A percentile compares a stretch with the other conserved stretches of the same genome.
These are phyloP conservation scores for Blastocystis sp. DNA, from an alignment of 352 stramenopile genomes.

Conservation along the genomic window DNA sequence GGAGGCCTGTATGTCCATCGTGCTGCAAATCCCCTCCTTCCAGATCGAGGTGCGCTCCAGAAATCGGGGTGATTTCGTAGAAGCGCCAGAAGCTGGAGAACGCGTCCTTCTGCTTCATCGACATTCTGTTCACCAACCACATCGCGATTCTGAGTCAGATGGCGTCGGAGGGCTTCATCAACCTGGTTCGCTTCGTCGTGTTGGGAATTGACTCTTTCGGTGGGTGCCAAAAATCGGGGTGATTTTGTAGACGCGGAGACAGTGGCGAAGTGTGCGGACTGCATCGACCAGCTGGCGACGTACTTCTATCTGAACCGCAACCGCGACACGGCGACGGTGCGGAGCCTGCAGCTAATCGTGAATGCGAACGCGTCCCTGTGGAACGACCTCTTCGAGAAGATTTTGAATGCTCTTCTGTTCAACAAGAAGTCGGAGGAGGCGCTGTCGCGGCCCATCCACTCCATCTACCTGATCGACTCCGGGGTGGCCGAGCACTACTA, in stretches of 20 bases:
- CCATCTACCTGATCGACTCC: constrained; percentile 44
- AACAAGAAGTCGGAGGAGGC: constrained; percentile 50
- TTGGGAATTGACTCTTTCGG: constrained; percentile 62
- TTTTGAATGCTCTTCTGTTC: constrained; percentile 64
- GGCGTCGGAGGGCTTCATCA: constrained; percentile 61
- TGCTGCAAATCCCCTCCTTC: constrained; percentile 38
- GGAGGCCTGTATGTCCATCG: constrained; percentile 57
- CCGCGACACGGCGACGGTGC: constrained; percentile 14
- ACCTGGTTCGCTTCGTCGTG: constrained; percentile 48
- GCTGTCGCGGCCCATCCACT: constrained; percentile 59
- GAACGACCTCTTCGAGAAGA: constrained; percentile 69
- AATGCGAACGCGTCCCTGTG: constrained; percentile 38
- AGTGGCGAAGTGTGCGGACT: constrained; percentile 55
- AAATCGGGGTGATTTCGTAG: no score
- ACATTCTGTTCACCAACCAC: constrained; percentile 68
- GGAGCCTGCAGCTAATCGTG: constrained; percentile 26
- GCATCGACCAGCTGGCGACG: constrained; percentile 61
- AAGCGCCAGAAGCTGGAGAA: constrained; percentile 66
- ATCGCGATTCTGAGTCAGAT: constrained; percentile 62
- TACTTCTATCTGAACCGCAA: constrained; percentile 68
- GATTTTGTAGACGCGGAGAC: constrained; percentile 56
- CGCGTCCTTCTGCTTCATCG: constrained; percentile 54
- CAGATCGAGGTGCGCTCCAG: constrained; percentile 40
- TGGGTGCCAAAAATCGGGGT: neutral
- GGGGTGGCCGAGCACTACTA: constrained; percentile 62